Base-by-base conservation (phyloP, 164 flowering plant species). In the Taxillus chinensis region DNA sequence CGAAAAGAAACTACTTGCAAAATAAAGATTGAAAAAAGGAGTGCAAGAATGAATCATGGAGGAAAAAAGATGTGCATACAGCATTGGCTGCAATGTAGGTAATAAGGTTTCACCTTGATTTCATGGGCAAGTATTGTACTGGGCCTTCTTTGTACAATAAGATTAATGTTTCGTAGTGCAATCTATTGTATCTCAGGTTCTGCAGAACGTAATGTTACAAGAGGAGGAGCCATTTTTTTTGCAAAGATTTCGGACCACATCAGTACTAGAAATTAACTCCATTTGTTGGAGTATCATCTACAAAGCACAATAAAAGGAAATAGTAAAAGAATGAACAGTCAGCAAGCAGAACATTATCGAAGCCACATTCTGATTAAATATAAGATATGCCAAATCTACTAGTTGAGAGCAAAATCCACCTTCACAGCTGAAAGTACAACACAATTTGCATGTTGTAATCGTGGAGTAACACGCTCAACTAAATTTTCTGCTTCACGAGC, bases 151-250 rank as follows among this genome's bases (percentile, higher is more conserved):
- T 91, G 99, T 57, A 95, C 99, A 71, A 91, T 95, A 39, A 95
- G 89, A 74, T 91, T 95, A 74, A 95, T 95, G 69, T 95, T 95
- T 42, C 99, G 70, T 66, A 95, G 69, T 55, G 98, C 99, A 72
- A 95, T 98, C 83, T 91, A 95, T 54, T 95, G 99, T 77, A 95
- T 95, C 78, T 95, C 99, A 69, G 99, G 99, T 76, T 95, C 99
- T 41, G 98, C 99, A 62, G 98, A 95, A 59, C 91, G 95, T 67
- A 95, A 75, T n/a, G 99, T 95, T 55, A 95, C 99, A 57, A 95
- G 87, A 63, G 99, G 99, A 55, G 99, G 98, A 64, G 98, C 98
- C 99, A 91, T 95, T 80, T 95, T 95, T 77, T 27, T 95, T 95
- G 79, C 96, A 95, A 72, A 91, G 99, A 76, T 95, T 95, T 64